A percentile compares a stretch with the other conserved stretches of the same genome.
These are phyloP conservation scores for Dothideomycetes sp. DNA, from an alignment of 2,329 filamentous ascomycete species.

Conservation along the genomic window DNA sequence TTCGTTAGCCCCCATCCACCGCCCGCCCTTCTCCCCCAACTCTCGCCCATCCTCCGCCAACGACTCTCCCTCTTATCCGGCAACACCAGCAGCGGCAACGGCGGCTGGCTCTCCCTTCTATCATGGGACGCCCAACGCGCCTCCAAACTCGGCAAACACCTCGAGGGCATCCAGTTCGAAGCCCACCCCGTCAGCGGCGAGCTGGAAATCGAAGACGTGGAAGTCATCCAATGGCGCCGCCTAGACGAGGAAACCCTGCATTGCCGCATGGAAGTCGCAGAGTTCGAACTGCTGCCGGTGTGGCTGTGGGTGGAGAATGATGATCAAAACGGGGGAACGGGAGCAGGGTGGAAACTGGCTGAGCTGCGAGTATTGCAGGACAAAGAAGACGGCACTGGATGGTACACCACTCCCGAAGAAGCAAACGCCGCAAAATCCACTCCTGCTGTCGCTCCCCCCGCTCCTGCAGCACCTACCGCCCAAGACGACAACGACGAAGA, in stretches of 20 bases:
- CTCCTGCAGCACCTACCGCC: background rate
- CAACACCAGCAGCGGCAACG: conserved; percentile 33
- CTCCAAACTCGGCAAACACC: conserved; percentile 48
- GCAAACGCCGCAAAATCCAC: conserved; percentile 44
- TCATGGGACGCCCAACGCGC: conserved; percentile 54
- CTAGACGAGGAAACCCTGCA: conserved; percentile 67
- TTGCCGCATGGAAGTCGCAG: conserved; percentile 49
- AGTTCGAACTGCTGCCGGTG: conserved; percentile 52
- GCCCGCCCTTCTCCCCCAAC: conserved; percentile 47
- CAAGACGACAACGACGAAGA: conserved; percentile 34
- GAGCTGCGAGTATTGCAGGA: conserved; percentile 53
- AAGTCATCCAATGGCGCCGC: conserved; percentile 52
- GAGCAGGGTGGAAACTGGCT: conserved; percentile 58
- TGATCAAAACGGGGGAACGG: conserved; percentile 41
- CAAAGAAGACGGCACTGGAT: conserved; percentile 42
- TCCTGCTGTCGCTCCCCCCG: conserved; percentile 1
- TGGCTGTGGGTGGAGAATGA: conserved; percentile 62
- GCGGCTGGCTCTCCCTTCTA: conserved; percentile 57
- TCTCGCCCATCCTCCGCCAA: conserved; percentile 54
- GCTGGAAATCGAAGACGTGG: conserved; percentile 61
- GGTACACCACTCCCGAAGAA: conserved; percentile 46
- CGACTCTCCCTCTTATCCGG: conserved; percentile 48
- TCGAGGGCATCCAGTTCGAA: conserved; percentile 54
- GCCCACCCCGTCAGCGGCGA: conserved; percentile 75
- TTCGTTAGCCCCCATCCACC: conserved; percentile 49